phyloP scores from a whole-genome alignment of 805 yeast genomes.

The Saccharomyces mikatae region DNA sequence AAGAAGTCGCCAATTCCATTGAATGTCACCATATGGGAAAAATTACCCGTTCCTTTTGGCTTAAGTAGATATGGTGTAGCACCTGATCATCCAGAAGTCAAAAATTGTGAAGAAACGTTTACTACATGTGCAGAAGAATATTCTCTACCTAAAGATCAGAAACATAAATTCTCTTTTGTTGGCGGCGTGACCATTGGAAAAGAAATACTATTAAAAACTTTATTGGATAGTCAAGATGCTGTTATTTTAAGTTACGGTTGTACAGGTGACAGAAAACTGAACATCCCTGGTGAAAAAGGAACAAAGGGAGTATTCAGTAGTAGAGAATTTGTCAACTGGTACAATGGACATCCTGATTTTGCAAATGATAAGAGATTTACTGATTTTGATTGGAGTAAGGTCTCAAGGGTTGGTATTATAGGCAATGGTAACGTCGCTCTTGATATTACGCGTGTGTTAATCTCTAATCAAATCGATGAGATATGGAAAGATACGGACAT shows the following conservation, averaged over 20 bases:
- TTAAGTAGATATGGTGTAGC: conserved; percentile 94
- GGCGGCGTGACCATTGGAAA: conserved; percentile 70
- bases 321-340: conserved; percentile 89
- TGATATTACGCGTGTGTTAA: conserved; percentile 75
- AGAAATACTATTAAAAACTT: conserved; percentile 43
- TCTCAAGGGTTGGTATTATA: conserved; percentile 64
- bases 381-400: conserved; percentile 52
- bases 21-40: conserved; percentile 70
- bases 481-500: conserved; percentile 71
- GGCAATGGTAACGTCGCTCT: conserved; percentile 97
- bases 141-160: conserved; percentile 14
- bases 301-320: conserved; percentile 67
- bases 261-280: conserved; percentile 43
- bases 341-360: conserved; percentile 74
- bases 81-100: conserved; percentile 97
- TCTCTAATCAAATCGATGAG: conserved; percentile 41
- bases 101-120: conserved; percentile 67
- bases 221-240: conserved; percentile 56
- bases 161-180: conserved; percentile 42
- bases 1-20: conserved; percentile 37
- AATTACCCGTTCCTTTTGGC: conserved; percentile 85
- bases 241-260: conserved; percentile 82
- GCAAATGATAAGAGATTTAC: conserved; percentile 29
- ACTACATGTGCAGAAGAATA: conserved; percentile 36
- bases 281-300: conserved; percentile 51